A percentile compares a stretch with the other conserved stretches of the same genome.
Conservation (phyloP, 805 yeast genomes). For the Yamadazyma philogaea region DNA sequence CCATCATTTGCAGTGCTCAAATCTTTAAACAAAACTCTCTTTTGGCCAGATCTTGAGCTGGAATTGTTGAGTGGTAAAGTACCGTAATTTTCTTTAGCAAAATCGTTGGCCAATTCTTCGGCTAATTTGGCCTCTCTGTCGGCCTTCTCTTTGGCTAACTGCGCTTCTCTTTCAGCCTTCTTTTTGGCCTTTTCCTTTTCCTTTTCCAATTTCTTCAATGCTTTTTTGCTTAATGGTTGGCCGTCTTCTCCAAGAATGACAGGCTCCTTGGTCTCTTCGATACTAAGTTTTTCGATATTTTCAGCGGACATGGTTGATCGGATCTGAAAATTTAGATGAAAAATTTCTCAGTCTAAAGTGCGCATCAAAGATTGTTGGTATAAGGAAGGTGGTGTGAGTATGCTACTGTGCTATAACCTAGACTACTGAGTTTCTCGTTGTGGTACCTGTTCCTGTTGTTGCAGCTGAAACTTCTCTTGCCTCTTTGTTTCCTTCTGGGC, state of each 20-base stretch:
- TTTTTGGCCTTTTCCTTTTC: slow-evolving; percentile 89
- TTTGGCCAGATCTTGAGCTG: slow-evolving; percentile 57
- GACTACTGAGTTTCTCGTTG: neutral
- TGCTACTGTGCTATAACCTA: neutral
- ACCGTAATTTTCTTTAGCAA: slow-evolving; percentile 87
- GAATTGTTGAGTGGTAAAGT: slow-evolving; percentile 85
- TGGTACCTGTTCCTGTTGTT: neutral
- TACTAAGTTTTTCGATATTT: slow-evolving; percentile 17
- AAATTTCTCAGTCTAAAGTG: neutral
- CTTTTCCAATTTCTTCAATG: slow-evolving; percentile 89
- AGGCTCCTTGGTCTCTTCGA: slow-evolving; percentile 6
- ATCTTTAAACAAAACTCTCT: slow-evolving; percentile 56
- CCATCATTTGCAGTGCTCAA: slow-evolving; percentile 67
- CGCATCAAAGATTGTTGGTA: neutral
- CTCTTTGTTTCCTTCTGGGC: slow-evolving; percentile 11
- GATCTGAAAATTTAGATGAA: slow-evolving; percentile 4
- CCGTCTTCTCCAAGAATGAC: slow-evolving; percentile 64
- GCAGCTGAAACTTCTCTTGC: slow-evolving; percentile 3
- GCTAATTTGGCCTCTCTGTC: slow-evolving; percentile 66
- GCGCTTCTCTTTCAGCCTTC: slow-evolving; percentile 90
- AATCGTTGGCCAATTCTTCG: slow-evolving; percentile 74
- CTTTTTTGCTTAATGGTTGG: slow-evolving; percentile 87
- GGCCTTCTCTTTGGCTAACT: slow-evolving; percentile 81
- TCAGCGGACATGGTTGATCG: slow-evolving; percentile 17
- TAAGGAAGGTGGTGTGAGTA: neutral